Base-by-base conservation (phyloP, 2,329 filamentous ascomycete species). In the Zymoseptoria brevis region DNA sequence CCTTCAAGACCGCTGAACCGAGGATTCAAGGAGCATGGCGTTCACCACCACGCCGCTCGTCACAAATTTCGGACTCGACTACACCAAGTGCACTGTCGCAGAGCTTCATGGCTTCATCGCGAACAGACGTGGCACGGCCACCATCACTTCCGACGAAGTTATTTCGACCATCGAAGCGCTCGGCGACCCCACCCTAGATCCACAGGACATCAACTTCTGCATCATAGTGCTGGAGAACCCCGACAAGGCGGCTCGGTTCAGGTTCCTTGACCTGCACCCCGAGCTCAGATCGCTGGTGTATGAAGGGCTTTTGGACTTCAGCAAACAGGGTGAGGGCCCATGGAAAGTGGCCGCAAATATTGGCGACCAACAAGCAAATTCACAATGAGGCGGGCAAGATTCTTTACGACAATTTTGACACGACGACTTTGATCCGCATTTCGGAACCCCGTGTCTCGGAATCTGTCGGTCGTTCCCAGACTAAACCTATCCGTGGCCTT, bases 241-340 rank as follows among this genome's bases (percentile, higher is more conserved):
- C 5, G 55, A 56, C 9, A 29, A 29, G 19, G 22, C 16, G 24
- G 55, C 55, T n/a, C 50, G 22, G 2, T 59, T 58, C 52, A 54
- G 56, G 5, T 54, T 67, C 50, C 49, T 65, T 57, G 57, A 65
- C 8, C 53, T 62, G 29, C 57, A 48, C n/a, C 53, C 19, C 4
- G 60, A 62, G 21, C 24, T 62, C 21, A 50, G 60, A 13, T 53
- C 59, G 3, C 35, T 56, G 8, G 54, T 59, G 45, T 58, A 58
- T 24, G 53, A 53, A 16, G 57, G 56, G 50, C 26, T 59, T 6
- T 30, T 59, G 3, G 24, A 49, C 13, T 19, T 13, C 4, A 19
- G 26, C 9, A 48, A 29, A 1, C 16, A 45, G 29, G 19, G 13
- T 13, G 30, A 35, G 13, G 30, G 19, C 3, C 8, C 19, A 21